These are phyloP conservation scores for Cicer chorassanicum DNA, from an alignment of 306 rosid genomes.

Conservation along the genomic window DNA sequence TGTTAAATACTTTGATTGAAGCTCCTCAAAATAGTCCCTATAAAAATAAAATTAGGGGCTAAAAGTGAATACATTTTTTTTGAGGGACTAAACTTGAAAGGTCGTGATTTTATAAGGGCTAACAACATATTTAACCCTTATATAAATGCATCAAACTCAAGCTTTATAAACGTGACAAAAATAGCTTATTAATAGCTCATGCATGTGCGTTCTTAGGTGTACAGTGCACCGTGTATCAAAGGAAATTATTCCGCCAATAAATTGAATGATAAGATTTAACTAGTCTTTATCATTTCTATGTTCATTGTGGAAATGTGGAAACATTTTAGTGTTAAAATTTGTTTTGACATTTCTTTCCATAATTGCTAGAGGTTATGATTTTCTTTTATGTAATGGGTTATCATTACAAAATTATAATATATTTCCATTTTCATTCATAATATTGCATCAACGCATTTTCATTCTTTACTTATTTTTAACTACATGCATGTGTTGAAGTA, in stretches of 20 bases:
- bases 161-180: not conserved
- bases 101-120: too few relatives aligned
- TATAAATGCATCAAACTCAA: not conserved
- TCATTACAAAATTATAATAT: not conserved
- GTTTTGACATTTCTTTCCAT: not conserved
- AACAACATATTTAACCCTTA: not conserved
- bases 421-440: not conserved
- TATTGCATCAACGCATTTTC: not conserved
- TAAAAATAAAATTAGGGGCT: too few relatives aligned
- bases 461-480: too few relatives aligned
- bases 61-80: too few relatives aligned
- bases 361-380: not conserved
- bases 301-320: not conserved
- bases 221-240: not conserved
- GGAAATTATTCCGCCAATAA: not conserved
- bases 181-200: not conserved
- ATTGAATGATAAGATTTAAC: not conserved
- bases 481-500: too few relatives aligned
- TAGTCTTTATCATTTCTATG: not conserved
- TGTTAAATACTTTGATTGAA: not conserved
- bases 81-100: too few relatives aligned
- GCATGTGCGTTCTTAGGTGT: not conserved
- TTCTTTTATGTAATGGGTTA: not conserved
- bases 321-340: not conserved
- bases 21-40: not conserved